phyloP scores from a whole-genome alignment of 2,329 filamentous ascomycete genomes.

The Aspergillus japonicus region DNA sequence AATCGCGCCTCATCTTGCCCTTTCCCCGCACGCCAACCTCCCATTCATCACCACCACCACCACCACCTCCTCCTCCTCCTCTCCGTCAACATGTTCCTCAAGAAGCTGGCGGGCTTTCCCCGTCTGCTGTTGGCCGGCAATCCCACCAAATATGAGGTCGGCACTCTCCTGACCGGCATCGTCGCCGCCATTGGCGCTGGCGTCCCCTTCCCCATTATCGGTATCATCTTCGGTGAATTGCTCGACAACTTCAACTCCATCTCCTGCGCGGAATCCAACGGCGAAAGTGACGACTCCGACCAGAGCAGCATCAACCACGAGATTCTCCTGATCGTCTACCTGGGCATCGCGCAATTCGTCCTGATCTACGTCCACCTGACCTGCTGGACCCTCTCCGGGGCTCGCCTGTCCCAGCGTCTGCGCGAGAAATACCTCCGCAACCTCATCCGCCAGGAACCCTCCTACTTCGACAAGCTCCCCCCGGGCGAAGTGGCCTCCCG shows the following conservation, averaged over 20 bases:
- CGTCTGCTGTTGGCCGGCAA: constrained; percentile 39
- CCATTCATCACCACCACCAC: no score
- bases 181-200: constrained; percentile 36
- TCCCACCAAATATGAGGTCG: constrained; percentile 33
- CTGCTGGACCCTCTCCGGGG: constrained; percentile 64
- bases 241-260: constrained; percentile 41
- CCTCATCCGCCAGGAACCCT: constrained; percentile 60
- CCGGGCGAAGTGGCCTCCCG: constrained; percentile 64
- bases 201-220: constrained; percentile 43
- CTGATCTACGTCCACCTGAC: constrained; percentile 64
- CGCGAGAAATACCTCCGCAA: constrained; percentile 60
- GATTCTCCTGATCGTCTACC: constrained; percentile 62
- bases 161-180: constrained; percentile 29
- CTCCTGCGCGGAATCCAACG: constrained; percentile 23
- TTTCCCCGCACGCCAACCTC: no score
- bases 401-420: constrained; percentile 62
- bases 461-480: constrained; percentile 63
- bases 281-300: constrained; percentile 13
- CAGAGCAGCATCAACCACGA: constrained; percentile 47
- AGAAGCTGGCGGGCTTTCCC: constrained; percentile 36
- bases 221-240: constrained; percentile 42
- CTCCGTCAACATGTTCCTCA: constrained; percentile 28
- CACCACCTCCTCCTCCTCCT: neutral
- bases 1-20: no score
- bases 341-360: constrained; percentile 62